Conservation (phyloP, 2,329 filamentous ascomycete genomes). For the Paraconiothyrium sp. region DNA sequence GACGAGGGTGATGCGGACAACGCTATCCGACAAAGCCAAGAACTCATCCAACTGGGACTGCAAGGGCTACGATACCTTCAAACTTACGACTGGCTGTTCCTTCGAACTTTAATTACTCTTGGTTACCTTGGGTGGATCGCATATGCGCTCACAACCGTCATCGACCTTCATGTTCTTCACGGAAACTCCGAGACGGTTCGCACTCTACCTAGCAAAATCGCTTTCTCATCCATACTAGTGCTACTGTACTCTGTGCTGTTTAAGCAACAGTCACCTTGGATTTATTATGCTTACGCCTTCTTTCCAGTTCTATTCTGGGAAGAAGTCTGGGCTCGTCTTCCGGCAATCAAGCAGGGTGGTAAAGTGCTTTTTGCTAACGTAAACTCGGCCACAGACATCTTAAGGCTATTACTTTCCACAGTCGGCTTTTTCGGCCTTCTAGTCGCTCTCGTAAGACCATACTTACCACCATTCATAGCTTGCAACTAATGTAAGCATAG, state of each 20-base stretch:
- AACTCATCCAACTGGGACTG: conserved; percentile 78
- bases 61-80: conserved; percentile 92
- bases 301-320: conserved; percentile 98
- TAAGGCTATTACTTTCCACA: conserved; percentile 70
- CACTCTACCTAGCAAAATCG: conserved; percentile 65
- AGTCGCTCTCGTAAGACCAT: conserved; percentile 69
- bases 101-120: conserved; percentile 85
- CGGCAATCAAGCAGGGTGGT: conserved; percentile 73
- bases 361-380: conserved; percentile 75
- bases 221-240: conserved; percentile 81
- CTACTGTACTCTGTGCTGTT: conserved; percentile 81
- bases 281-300: conserved; percentile 90
- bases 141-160: conserved; percentile 87
- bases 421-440: conserved; percentile 77
- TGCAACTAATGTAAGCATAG: conserved; percentile 54
- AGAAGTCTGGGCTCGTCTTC: conserved; percentile 83
- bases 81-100: conserved; percentile 98
- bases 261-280: conserved; percentile 78
- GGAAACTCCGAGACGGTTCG: conserved; percentile 72
- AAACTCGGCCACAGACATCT: conserved; percentile 65
- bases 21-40: conserved; percentile 80
- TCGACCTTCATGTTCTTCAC: conserved; percentile 87
- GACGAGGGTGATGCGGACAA: conserved; percentile 72
- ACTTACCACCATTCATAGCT: neutral
- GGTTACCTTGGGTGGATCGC: conserved; percentile 97